phyloP scores from a whole-genome alignment of 228 moss, liverwort and hornwort species.

The Sphagnum fallax region DNA sequence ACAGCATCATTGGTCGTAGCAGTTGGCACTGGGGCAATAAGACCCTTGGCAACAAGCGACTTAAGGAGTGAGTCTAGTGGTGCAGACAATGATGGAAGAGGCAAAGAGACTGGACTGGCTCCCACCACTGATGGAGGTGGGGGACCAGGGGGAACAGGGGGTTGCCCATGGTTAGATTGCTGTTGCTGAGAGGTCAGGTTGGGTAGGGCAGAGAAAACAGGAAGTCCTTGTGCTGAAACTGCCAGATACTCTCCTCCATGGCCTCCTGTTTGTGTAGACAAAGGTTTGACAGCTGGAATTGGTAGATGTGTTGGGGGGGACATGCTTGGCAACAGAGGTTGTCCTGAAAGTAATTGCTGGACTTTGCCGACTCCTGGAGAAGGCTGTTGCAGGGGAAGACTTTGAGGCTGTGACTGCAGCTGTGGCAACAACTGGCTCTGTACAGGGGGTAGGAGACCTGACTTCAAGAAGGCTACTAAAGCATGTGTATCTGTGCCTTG shows the following conservation, averaged over 20 bases:
- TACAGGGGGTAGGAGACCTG: constrained; percentile 25
- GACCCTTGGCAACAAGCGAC: constrained; percentile 51
- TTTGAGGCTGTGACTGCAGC: constrained; percentile 19
- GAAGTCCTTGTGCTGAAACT: constrained; percentile 17
- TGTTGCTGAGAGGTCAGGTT: constrained; percentile 31
- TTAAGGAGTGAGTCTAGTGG: constrained; percentile 42
- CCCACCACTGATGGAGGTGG: constrained; percentile 65
- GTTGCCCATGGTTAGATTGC: constrained; percentile 40
- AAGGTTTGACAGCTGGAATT: constrained; percentile 27
- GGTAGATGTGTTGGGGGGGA: constrained; percentile 52
- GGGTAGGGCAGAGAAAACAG: constrained; percentile 6
- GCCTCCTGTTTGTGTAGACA: constrained; percentile 33
- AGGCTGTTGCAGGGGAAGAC: constrained; percentile 12
- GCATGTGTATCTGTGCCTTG: constrained; percentile 31
- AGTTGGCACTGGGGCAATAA: constrained; percentile 34
- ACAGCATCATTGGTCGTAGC: constrained; percentile 16
- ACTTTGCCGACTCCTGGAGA: constrained; percentile 26
- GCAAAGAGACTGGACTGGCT: constrained; percentile 25
- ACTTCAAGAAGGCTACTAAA: constrained; percentile 58
- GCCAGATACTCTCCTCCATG: constrained; percentile 24
- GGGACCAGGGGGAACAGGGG: constrained; percentile 91
- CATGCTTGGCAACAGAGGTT: constrained; percentile 68
- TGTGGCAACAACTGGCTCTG: constrained; percentile 24
- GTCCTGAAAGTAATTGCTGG: constrained; percentile 37
- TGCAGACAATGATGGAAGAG: constrained; percentile 7